Base-by-base conservation (phyloP, 164 flowering plant species). In the Kalanchoe fedtschenkoi region DNA sequence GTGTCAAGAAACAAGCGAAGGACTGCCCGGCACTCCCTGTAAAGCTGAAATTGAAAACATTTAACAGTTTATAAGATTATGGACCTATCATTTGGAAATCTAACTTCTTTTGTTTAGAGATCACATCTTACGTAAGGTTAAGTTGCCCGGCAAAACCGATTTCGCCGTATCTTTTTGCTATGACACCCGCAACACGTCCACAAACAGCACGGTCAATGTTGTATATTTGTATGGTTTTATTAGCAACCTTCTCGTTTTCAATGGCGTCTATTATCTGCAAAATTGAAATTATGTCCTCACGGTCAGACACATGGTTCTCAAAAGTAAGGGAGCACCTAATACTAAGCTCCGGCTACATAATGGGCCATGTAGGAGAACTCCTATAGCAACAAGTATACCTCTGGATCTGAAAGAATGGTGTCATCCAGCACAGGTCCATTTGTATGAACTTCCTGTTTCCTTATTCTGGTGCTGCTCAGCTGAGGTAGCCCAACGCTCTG, bases 151-250 rank as follows among this genome's bases (percentile, higher is more conserved):
- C 93, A 80, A 95, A 95, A 54, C 99, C 97, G 41, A 95, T 83
- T 76, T 95, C 99, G 4, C 99, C 99, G 76, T 95, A 91, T 72
- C 83, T 91, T 81, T 89, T 91, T 37, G 99, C 99, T 68, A 95
- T 60, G 6, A 69, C 92, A 46, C 99, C 99, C 21, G 96, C 88
- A 62, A 91, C 62, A 67, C 99, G 95, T 11, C 99, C 99, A 75
- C 99, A 87, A 68, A 83, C 99, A 75, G 97, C 91, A 60, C 97
- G 95, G 68, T 91, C 97, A 43, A 86, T 81, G 72, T 95, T 95
- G 83, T 82, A 84, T 66, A 95, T 87, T 60, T 82, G 69, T 19
- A 85, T 61, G 14, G 89, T 78, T 80, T 91, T 87, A 61, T 76
- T 65, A 26, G 84, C 85, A 24, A 79, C 81, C 56, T 82, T 88